Evolutionary conservation across 1,284 basidiomycete genomes (phyloP), one percentile per base, ranked within the genome.

Genomic region (Sporisorium graminicola): DNA sequence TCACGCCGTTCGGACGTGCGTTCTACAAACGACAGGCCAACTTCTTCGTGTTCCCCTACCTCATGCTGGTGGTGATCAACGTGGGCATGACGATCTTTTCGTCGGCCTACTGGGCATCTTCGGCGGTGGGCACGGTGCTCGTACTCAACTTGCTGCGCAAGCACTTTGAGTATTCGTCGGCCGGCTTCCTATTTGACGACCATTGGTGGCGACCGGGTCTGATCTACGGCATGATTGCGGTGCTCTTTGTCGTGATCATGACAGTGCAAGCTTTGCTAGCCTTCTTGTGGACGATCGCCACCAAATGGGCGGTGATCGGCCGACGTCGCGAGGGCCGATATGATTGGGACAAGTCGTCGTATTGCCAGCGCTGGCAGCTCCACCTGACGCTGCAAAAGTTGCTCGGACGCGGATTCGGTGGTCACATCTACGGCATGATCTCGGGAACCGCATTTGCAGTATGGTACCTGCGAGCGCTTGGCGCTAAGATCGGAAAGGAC

Each of bases 311-410:
- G 2, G 62, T 85, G 26, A 85, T 85, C 59, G 84, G 84, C 22
- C 76, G 83, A 8, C 74, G 84, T 52, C 78, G 80, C 43, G 84
- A 85, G 57, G 84, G 84, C n/a, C 78, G 83, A 42, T 85, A 84
- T 77, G 83, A 85, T 58, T 85, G 84, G 84, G 83, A 85, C 74
- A 82, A 81, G 78, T 85, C 82, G 58, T 82, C 79, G 64, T 85
- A 85, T 70, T 85, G 84, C 55, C 84, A 85, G 65, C 79, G 84
- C 27, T 85, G 84, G 84, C 84, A 85, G 70, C 73, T 82, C 20
- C 84, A 85, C 54, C 74, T 85, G 9, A 79, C 79, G 33, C 56
- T 85, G 65, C 81, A 82, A 59, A 76, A 78, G 62, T 71, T 84
- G 5, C 72, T 84, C 3, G 77, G 81, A 44, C 73, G 77, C 29